A percentile compares a stretch with the other conserved stretches of the same genome.
Evolutionary conservation across 192 early-diverging fungal species (phyloP).

Genomic region (Coemansia sp.): DNA sequence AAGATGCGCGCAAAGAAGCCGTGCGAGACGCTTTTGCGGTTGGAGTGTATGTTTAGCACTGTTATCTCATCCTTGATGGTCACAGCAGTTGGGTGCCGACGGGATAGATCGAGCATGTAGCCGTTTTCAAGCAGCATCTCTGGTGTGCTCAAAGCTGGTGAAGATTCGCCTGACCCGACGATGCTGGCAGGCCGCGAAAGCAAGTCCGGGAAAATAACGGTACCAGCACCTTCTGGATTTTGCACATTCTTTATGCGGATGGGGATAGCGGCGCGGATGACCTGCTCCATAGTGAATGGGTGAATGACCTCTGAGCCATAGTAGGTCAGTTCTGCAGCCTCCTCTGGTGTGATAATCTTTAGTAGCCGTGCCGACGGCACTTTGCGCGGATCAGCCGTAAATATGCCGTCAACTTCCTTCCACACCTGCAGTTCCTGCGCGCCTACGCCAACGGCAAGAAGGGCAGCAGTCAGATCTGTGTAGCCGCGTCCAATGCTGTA

Average conservation of each 20-base stretch:
- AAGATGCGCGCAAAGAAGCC: constrained; percentile 98
- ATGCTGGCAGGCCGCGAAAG: constrained; percentile 54
- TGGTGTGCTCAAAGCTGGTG: constrained; percentile 57
- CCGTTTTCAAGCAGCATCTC: constrained; percentile 69
- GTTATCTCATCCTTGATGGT: constrained; percentile 98
- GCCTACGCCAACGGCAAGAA: constrained; percentile 84
- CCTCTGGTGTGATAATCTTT: constrained; percentile 93
- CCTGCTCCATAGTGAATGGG: constrained; percentile 99
- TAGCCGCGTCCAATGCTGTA: constrained; percentile 94
- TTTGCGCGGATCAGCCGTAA: constrained; percentile 98
- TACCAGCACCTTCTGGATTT: constrained; percentile 88
- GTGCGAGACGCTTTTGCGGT: constrained; percentile 92
- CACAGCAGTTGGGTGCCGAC: constrained; percentile 91
- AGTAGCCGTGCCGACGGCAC: constrained; percentile 82
- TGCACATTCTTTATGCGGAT: constrained; percentile 99
- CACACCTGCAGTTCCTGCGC: constrained; percentile 96
- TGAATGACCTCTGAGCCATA: constrained; percentile 96
- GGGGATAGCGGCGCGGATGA: constrained; percentile 92
- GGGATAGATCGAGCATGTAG: constrained; percentile 69
- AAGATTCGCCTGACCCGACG: constrained; percentile 54
- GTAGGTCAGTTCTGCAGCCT: constrained; percentile 97
- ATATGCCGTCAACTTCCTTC: constrained; percentile 99
- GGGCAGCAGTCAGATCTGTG: constrained; percentile 95
- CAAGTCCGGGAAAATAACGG: constrained; percentile 87
- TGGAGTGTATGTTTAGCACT: constrained; percentile 96